Evolutionary conservation across 2,329 filamentous ascomycete genomes (phyloP), one percentile per base, ranked within the genome.

Genomic region (Simplicillium sp.): DNA sequence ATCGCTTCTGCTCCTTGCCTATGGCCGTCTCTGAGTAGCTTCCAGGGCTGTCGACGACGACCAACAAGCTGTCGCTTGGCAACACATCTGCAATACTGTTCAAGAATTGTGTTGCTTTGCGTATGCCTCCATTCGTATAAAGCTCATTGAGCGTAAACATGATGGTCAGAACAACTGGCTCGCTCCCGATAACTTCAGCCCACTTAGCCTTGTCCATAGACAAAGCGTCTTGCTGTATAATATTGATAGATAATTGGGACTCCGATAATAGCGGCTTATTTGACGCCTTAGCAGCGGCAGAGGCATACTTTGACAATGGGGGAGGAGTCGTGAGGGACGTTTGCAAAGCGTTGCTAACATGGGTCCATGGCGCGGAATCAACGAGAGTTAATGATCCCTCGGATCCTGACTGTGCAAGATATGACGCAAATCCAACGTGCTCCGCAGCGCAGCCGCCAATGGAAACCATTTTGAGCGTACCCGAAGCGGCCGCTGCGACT

Each of bases 61-160:
- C 73, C 1, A 97, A 66, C 32, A 90, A 59, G 2, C 86, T 77
- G 1, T 78, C 82, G 0, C 66, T 44, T 1, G 69, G 62, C 3
- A 84, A 56, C 1, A 64, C 49, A 2, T 74, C 66, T 1, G 84
- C 86, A 14, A 96, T 64, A 1, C 67, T 67, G 4, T 87, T 71
- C 1, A 98, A 69, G 48, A 97, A 82, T 3, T 69, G 67, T 0
- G 90, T 94, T 0, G 90, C 87, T 50, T 80, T 77, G 3, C 80
- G 70, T 37, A 80, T 68, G 17, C 88, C 77, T 1, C 82, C 87
- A 0, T 77, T 70, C 0, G 85, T 83, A 66, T 96, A 97, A 0
- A 98, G 78, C 63, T 98, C 92, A 59, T 97, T 97, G 36, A 97
- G 74, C 0, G 90, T 96, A 68, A 97, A 98, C 63, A 97, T 77